These are phyloP conservation scores for Rhodamnia rubescens DNA, from an alignment of 345 rosid genomes.

Conservation along the genomic window DNA sequence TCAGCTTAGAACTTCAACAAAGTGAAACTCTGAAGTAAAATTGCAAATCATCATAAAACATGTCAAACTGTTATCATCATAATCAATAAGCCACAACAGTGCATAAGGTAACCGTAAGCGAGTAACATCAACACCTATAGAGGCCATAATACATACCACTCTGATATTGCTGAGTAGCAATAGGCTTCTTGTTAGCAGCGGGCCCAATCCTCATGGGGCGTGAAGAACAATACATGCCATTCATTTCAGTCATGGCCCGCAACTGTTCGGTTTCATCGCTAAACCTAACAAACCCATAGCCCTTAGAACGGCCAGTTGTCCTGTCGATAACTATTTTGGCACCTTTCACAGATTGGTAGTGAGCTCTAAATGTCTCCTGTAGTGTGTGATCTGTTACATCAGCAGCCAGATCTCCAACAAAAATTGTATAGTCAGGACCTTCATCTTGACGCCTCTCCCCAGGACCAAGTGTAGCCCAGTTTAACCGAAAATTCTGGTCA, in stretches of 20 bases:
- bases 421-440: slow-evolving; percentile 71
- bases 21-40: neutral
- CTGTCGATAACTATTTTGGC: slow-evolving; percentile 91
- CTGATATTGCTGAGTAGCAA: slow-evolving; percentile 46
- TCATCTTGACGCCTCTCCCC: slow-evolving; percentile 90
- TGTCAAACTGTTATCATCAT: neutral
- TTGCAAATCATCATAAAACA: neutral
- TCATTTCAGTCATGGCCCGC: slow-evolving; percentile 93
- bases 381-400: slow-evolving; percentile 76
- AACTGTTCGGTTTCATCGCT: slow-evolving; percentile 73
- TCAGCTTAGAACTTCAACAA: neutral
- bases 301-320: slow-evolving; percentile 86
- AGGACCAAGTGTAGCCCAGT: slow-evolving; percentile 84
- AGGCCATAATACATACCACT: slow-evolving; percentile 39
- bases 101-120: neutral
- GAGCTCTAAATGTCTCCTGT: slow-evolving; percentile 59
- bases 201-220: slow-evolving; percentile 96
- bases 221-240: slow-evolving; percentile 67
- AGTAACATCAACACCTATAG: neutral
- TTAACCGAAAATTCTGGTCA: slow-evolving; percentile 74
- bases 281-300: slow-evolving; percentile 94
- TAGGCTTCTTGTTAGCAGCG: slow-evolving; percentile 77
- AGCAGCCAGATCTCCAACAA: slow-evolving; percentile 89
- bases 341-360: slow-evolving; percentile 69
- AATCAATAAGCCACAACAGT: neutral